Percentiles rank a stretch among this genome's conserved stretches.
These are phyloP conservation scores for Globisporangium okanoganense DNA, from an alignment of 352 stramenopile species.

Conservation along the genomic window DNA sequence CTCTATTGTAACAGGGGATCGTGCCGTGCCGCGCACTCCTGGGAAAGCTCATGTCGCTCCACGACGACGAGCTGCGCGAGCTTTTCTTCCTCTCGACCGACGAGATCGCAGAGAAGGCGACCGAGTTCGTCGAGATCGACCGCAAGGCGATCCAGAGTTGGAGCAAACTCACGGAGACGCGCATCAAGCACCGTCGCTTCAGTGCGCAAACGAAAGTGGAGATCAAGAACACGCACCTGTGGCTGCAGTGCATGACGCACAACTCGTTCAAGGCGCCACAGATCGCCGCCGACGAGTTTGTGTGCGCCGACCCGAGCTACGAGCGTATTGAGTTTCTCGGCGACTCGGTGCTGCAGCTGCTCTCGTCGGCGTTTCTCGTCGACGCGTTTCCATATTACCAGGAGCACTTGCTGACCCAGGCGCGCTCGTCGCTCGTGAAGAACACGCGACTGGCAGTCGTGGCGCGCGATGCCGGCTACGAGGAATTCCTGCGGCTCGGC, in stretches of 20 bases:
- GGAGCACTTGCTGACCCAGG: constrained; percentile 73
- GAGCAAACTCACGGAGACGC: constrained; percentile 38
- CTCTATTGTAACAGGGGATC: constrained; percentile 30
- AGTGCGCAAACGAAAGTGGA: constrained; percentile 35
- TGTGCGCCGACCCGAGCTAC: constrained; percentile 68
- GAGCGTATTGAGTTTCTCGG: constrained; percentile 86
- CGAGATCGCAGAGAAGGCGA: constrained; percentile 39
- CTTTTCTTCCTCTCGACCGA: constrained; percentile 58
- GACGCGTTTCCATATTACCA: constrained; percentile 81
- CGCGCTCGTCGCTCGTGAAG: constrained; percentile 81
- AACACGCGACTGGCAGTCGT: constrained; percentile 73
- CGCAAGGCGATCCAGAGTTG: constrained; percentile 43
- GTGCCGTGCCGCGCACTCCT: constrained; percentile 59
- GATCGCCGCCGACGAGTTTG: constrained; percentile 64
- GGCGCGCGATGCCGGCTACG: constrained; percentile 49
- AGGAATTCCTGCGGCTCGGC: constrained; percentile 71
- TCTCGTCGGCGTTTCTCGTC: constrained; percentile 77
- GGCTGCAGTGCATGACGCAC: constrained; percentile 77
- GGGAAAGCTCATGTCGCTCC: constrained; percentile 50
- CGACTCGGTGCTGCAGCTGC: constrained; percentile 75
- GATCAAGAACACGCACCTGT: constrained; percentile 67
- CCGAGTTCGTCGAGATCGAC: constrained; percentile 52
- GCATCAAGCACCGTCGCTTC: constrained; percentile 58
- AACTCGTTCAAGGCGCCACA: constrained; percentile 68
- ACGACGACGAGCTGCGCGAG: constrained; percentile 51